Conservation (phyloP, 257 asterid species). For the Nicotiana attenuata region DNA sequence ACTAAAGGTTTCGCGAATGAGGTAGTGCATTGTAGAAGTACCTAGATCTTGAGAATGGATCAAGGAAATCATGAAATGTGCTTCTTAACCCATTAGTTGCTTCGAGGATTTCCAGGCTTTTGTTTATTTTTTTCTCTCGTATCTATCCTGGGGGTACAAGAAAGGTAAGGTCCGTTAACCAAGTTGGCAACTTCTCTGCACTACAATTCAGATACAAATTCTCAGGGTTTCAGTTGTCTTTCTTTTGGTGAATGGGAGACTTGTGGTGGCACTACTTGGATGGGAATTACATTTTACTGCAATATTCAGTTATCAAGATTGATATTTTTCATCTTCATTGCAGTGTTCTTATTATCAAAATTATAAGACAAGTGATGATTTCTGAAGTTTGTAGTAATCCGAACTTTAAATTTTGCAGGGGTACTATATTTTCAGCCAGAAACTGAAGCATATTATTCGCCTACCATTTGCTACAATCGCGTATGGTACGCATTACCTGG, state of each 20-base stretch:
- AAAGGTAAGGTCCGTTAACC: background rate
- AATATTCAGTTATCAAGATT: conserved; percentile 9
- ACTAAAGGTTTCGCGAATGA: background rate
- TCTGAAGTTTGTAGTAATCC: background rate
- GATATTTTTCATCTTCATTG: conserved; percentile 5
- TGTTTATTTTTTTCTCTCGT: background rate
- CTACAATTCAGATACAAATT: background rate
- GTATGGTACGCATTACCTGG: conserved; percentile 53
- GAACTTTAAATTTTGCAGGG: conserved; percentile 55
- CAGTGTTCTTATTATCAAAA: background rate
- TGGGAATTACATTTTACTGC: background rate
- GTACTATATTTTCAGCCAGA: conserved; percentile 94
- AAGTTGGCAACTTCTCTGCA: background rate
- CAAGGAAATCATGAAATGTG: background rate
- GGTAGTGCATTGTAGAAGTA: background rate
- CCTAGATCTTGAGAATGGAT: conserved; percentile 3
- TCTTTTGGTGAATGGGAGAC: background rate
- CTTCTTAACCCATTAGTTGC: background rate
- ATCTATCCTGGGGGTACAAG: background rate
- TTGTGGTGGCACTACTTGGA: background rate
- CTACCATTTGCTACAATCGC: conserved; percentile 83
- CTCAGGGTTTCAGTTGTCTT: background rate
- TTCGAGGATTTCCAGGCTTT: background rate
- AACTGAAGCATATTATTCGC: conserved; percentile 86
- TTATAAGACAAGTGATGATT: background rate